Conservation (phyloP, 345 rosid genomes). For the Eucalyptus regnans region DNA sequence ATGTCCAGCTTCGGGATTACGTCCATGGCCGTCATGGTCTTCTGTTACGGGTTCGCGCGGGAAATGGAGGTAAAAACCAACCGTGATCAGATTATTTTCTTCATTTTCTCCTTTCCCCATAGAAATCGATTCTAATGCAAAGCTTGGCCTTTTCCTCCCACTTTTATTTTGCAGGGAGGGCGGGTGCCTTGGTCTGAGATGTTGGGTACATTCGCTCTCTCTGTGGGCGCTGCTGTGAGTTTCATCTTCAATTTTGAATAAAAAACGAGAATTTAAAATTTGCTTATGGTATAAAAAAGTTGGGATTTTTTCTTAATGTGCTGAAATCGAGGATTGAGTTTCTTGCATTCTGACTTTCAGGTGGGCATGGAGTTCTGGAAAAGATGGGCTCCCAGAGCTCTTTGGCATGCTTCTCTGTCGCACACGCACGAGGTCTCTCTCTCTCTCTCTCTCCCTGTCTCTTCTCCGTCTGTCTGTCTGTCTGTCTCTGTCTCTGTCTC, state of each 20-base stretch:
- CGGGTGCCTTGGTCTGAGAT: too few relatives aligned
- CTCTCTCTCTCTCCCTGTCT: neutral
- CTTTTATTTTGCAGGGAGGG: constrained; percentile 30
- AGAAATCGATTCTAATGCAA: neutral
- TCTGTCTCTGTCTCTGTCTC: too few relatives aligned
- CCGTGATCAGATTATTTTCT: neutral
- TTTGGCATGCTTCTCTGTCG: constrained; percentile 93
- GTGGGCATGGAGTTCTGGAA: constrained; percentile 99
- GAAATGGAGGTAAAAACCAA: constrained; percentile 60
- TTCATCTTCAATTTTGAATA: neutral
- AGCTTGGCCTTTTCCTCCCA: neutral
- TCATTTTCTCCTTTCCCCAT: neutral
- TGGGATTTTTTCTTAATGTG: neutral
- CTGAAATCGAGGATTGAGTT: neutral
- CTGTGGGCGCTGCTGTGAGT: constrained; percentile 92
- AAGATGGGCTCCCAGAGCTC: constrained; percentile 86
- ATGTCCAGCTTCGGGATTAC: constrained; percentile 83
- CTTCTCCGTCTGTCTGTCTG: too few relatives aligned
- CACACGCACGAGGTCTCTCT: constrained; percentile 66
- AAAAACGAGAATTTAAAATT: neutral
- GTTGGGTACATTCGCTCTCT: constrained; percentile 83
- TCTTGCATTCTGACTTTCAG: constrained; percentile 14
- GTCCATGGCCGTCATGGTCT: constrained; percentile 67
- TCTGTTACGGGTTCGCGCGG: constrained; percentile 76
- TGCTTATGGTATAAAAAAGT: neutral